phyloP scores from a whole-genome alignment of 208 protist species.

The Tritrichomonas musculus region DNA sequence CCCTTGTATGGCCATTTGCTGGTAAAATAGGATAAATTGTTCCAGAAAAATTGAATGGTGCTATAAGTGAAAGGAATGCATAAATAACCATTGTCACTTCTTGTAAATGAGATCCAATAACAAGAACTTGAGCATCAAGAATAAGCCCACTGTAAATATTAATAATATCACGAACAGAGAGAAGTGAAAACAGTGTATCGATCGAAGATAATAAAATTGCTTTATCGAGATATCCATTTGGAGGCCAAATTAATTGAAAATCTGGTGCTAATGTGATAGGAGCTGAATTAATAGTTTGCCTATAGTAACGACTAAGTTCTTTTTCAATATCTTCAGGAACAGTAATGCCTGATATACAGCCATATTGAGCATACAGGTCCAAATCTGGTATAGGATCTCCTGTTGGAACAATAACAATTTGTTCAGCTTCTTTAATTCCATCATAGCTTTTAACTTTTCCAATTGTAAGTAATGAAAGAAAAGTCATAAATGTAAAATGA shows the following conservation, averaged over 20 bases:
- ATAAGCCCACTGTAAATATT: neutral
- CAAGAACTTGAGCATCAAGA: neutral
- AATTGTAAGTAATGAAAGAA: neutral
- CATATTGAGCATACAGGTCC: neutral
- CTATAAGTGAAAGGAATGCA: neutral
- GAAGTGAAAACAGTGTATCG: neutral
- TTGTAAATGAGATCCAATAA: neutral
- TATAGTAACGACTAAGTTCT: neutral
- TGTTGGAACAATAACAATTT: no score
- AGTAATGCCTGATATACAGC: neutral
- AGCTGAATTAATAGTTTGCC: neutral
- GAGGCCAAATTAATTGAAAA: no score
- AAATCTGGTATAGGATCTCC: neutral
- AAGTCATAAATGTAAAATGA: slow-evolving; percentile 3
- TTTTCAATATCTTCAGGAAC: neutral
- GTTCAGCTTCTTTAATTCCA: no score
- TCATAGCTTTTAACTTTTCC: neutral
- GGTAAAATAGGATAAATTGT: neutral
- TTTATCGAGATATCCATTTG: neutral
- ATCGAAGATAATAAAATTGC: neutral
- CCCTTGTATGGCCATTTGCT: neutral
- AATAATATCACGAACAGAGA: neutral
- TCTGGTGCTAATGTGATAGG: neutral
- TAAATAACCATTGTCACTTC: neutral
- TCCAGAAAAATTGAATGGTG: neutral